phyloP scores from a whole-genome alignment of 2,329 filamentous ascomycete species.

The Diaporthe sp. region DNA sequence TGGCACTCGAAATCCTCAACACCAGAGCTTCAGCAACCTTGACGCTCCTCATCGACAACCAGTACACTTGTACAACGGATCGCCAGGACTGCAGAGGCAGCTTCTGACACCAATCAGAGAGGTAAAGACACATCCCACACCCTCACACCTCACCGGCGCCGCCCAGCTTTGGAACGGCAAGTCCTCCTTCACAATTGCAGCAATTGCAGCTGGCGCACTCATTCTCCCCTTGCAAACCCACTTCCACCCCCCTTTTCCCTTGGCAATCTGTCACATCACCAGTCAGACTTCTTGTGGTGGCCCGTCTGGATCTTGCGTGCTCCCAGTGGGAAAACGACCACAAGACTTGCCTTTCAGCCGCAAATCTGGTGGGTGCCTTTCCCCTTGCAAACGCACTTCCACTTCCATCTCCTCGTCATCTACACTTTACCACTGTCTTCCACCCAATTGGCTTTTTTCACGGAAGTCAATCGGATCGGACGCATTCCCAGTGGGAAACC shows the following conservation, averaged over 20 bases:
- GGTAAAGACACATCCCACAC: neutral
- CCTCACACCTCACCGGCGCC: neutral
- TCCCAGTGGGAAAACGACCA: neutral
- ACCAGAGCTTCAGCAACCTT: conserved; percentile 9
- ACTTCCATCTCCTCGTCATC: neutral
- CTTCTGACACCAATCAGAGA: neutral
- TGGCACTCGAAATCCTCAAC: neutral
- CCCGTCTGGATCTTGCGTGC: neutral
- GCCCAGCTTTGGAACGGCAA: neutral
- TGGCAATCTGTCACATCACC: neutral
- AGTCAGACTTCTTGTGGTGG: neutral
- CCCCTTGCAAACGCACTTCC: neutral
- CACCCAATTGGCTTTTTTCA: neutral
- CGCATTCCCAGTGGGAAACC: neutral
- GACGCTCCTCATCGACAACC: conserved; percentile 17
- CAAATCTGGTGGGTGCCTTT: neutral
- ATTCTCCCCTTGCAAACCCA: neutral
- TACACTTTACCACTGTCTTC: neutral
- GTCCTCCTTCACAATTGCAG: neutral
- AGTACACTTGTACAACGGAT: conserved; percentile 25
- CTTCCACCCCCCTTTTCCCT: too few relatives aligned
- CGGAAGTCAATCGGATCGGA: neutral
- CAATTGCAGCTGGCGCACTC: neutral
- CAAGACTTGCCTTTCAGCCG: neutral
- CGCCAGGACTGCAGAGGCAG: conserved; percentile 25